Percentiles rank a stretch among this genome's conserved stretches.
Conservation (phyloP, 2,329 filamentous ascomycete genomes). For the Thelonectria discophora region DNA sequence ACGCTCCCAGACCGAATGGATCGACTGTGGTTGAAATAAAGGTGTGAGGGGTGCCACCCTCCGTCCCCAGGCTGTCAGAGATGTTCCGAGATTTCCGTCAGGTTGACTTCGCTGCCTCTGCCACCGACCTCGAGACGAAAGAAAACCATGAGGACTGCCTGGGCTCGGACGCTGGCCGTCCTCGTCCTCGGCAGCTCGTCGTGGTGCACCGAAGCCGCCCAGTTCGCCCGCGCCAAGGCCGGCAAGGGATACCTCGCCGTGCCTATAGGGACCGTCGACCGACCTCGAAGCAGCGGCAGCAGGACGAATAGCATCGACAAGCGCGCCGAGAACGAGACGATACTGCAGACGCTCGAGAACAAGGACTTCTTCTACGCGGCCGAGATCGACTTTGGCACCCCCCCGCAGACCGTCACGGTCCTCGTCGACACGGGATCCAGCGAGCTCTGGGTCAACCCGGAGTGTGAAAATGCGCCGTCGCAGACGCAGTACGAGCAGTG, state of each 20-base stretch:
- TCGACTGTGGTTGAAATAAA: constrained; percentile 13
- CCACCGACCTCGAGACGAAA: neutral
- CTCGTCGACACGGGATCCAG: constrained; percentile 63
- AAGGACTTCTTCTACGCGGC: constrained; percentile 52
- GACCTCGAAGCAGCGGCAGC: constrained; percentile 34
- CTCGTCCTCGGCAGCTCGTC: constrained; percentile 27
- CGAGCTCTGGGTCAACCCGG: constrained; percentile 65
- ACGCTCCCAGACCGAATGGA: neutral
- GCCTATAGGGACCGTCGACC: constrained; percentile 46
- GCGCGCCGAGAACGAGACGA: constrained; percentile 37
- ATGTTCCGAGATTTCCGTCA: neutral
- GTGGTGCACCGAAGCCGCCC: constrained; percentile 25
- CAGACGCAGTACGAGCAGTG: constrained; percentile 50
- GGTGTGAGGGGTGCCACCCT: neutral
- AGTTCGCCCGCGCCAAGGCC: constrained; percentile 42
- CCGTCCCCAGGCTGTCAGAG: neutral
- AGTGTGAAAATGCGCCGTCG: constrained; percentile 53
- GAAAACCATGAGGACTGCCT: constrained; percentile 37
- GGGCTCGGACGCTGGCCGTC: constrained; percentile 27
- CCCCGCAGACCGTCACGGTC: constrained; percentile 55
- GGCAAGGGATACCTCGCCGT: constrained; percentile 51
- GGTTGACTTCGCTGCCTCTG: too few relatives aligned
- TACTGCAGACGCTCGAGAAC: constrained; percentile 48
- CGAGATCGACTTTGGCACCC: constrained; percentile 53
- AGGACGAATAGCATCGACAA: constrained; percentile 37